Evolutionary conservation across 768 basidiomycete genomes (phyloP).

Genomic region (Tricholoma terreum): DNA sequence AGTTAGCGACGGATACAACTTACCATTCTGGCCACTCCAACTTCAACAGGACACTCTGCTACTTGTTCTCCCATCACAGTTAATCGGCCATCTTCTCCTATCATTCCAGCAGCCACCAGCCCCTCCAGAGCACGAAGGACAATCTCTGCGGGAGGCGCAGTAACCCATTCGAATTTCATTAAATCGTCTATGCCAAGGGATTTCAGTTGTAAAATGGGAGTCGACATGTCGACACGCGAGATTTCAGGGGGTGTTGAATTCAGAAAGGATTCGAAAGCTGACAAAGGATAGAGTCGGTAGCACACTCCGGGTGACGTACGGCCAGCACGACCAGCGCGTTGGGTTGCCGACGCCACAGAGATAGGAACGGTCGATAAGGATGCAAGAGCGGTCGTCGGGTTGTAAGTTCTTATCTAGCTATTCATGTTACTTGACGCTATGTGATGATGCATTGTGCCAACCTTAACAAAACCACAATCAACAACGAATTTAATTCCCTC

Average conservation of each 20-base stretch:
- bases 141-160: slow-evolving; percentile 81
- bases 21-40: slow-evolving; percentile 93
- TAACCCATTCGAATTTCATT: slow-evolving; percentile 95
- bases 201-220: slow-evolving; percentile 91
- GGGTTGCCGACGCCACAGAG: slow-evolving; percentile 86
- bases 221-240: slow-evolving; percentile 85
- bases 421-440: neutral
- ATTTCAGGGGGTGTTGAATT: slow-evolving; percentile 85
- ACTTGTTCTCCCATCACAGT: slow-evolving; percentile 79
- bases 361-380: slow-evolving; percentile 81
- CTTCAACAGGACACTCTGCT: slow-evolving; percentile 92
- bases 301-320: slow-evolving; percentile 91
- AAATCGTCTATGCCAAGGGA: slow-evolving; percentile 93
- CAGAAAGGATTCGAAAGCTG: slow-evolving; percentile 57
- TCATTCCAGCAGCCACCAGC: slow-evolving; percentile 75
- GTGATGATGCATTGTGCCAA: slow-evolving; percentile 23
- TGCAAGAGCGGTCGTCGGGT: slow-evolving; percentile 81
- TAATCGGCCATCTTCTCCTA: slow-evolving; percentile 77
- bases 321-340: slow-evolving; percentile 93
- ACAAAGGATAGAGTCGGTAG: slow-evolving; percentile 82
- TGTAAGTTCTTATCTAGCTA: slow-evolving; percentile 80
- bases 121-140: slow-evolving; percentile 85
- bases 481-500: slow-evolving; percentile 93
- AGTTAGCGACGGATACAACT: slow-evolving; percentile 15
- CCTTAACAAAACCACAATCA: slow-evolving; percentile 95